These are phyloP conservation scores for Colletotrichum somersetense DNA, from an alignment of 2,329 filamentous ascomycete species.

Conservation along the genomic window DNA sequence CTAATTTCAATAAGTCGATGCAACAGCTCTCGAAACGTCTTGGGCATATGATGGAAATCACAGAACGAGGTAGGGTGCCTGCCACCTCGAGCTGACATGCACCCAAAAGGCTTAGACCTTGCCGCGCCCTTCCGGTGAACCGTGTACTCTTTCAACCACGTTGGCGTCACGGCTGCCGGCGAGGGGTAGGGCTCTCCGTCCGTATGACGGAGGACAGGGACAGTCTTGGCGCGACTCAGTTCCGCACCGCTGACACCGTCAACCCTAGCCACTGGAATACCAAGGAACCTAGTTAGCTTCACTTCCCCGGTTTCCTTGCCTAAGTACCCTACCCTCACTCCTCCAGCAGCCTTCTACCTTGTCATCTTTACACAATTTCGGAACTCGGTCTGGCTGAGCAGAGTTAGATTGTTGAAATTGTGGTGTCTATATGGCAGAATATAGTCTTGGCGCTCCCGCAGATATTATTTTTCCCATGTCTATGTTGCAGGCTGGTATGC, in stretches of 20 bases:
- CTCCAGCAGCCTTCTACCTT: slow-evolving; percentile 8
- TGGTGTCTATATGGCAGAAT: slow-evolving; percentile 31
- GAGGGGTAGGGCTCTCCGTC: slow-evolving; percentile 17
- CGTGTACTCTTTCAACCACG: no score
- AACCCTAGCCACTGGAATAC: slow-evolving; percentile 15
- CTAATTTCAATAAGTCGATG: slow-evolving; percentile 20
- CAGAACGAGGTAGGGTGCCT: background rate
- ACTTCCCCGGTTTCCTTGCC: slow-evolving; percentile 25
- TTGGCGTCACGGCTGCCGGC: background rate
- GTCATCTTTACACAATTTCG: slow-evolving; percentile 2
- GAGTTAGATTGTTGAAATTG: slow-evolving; percentile 1
- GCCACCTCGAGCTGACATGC: slow-evolving; percentile 22
- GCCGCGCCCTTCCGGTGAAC: background rate
- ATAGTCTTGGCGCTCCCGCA: slow-evolving; percentile 30
- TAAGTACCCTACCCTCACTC: background rate
- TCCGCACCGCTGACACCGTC: slow-evolving; percentile 26
- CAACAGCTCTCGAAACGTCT: slow-evolving; percentile 14
- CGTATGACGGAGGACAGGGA: slow-evolving; percentile 20
- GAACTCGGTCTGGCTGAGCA: slow-evolving; percentile 9
- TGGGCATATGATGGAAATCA: slow-evolving; percentile 5
- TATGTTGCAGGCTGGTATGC: background rate
- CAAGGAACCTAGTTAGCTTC: slow-evolving; percentile 40
- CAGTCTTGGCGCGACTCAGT: slow-evolving; percentile 37
- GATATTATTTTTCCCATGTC: slow-evolving; percentile 13
- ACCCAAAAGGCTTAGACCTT: slow-evolving; percentile 4